Evolutionary conservation across 1,139 yeast genomes (phyloP).

Genomic region (Diutina catenulata): DNA sequence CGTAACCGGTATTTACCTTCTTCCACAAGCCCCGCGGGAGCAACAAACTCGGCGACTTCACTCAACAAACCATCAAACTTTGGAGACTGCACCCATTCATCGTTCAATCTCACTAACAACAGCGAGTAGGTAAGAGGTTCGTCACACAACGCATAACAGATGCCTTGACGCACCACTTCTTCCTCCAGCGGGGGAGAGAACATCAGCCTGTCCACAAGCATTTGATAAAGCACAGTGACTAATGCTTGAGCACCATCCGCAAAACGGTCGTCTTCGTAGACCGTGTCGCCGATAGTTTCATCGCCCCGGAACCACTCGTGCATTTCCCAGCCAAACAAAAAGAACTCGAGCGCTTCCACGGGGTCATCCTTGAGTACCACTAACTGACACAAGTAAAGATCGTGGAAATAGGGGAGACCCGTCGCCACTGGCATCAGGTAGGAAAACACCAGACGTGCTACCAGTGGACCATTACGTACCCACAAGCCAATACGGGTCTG

Average conservation of each 20-base stretch:
- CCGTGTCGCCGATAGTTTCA: conserved; percentile 23
- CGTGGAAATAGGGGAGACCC: conserved; percentile 29
- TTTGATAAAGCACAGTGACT: conserved; percentile 41
- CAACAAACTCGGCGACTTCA: conserved; percentile 29
- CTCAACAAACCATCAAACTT: conserved; percentile 26
- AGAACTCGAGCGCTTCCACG: conserved; percentile 28
- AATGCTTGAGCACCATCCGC: conserved; percentile 40
- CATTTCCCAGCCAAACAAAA: conserved; percentile 54
- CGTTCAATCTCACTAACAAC: conserved; percentile 26
- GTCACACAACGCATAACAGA: conserved; percentile 37
- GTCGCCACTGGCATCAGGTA: conserved; percentile 15
- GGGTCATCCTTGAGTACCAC: conserved; percentile 36
- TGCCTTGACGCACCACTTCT: conserved; percentile 18
- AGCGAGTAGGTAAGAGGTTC: conserved; percentile 46
- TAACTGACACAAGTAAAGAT: conserved; percentile 47
- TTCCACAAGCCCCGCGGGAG: conserved; percentile 29
- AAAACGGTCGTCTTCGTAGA: conserved; percentile 46
- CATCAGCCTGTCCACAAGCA: conserved; percentile 42
- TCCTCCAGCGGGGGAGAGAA: conserved; percentile 21
- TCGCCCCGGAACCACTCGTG: conserved; percentile 38
- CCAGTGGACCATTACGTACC: conserved; percentile 67
- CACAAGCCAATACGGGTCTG: conserved; percentile 77
- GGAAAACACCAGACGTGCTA: not conserved
- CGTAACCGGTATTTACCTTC: conserved; percentile 35
- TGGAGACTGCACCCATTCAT: conserved; percentile 21